Evolutionary conservation across 2,329 filamentous ascomycete species (phyloP), one percentile per base, ranked within the genome.

Genomic region (Sporothrix dimorphospora): DNA sequence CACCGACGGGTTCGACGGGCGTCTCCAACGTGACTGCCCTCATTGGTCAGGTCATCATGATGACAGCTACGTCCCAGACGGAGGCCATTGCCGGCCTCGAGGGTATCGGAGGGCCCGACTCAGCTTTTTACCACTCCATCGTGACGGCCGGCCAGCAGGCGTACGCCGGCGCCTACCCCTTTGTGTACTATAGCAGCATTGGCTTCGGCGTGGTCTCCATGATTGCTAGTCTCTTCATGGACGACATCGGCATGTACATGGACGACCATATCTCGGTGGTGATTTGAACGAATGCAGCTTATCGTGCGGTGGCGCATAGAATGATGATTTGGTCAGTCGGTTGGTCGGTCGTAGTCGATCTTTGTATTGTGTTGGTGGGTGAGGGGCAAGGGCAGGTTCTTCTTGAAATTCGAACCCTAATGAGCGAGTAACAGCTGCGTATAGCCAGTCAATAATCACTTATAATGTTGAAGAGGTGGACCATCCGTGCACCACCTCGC

Each of bases 131-230:
- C n/a, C 85, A 86, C 59, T 81, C 85, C 21, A 82, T 81, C 1
- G 83, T 91, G 0, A 75, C 77, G 2, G 87, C 87, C 0, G 87
- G 88, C 0, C 85, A 88, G 75, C 77, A 86, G 69, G 87, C 88
- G 0, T 91, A 85, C 78, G 83, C 88, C 0, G 81, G 86, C 66
- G 85, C 85, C 11, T 91, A 91, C 75, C 85, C 85, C 63, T 90
- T 83, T 76, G 88, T 90, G 3, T 91, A 90, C 77, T 87, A 88
- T 78, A 83, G 83, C 34, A 89, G 87, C 77, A 89, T 91, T 77
- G 73, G 85, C 0, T 91, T 91, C 78, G 89, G 89, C 0, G 82
- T 74, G 0, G 77, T 89, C 0, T 84, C 85, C 5, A 87, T 90
- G 65, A 68, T 90, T n/a, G 83, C 88, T 0, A 85, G 86, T 71